A percentile compares a stretch with the other conserved stretches of the same genome.
Evolutionary conservation across 148 eudicot species (phyloP).

Genomic region (Fagopyrum tataricum): DNA sequence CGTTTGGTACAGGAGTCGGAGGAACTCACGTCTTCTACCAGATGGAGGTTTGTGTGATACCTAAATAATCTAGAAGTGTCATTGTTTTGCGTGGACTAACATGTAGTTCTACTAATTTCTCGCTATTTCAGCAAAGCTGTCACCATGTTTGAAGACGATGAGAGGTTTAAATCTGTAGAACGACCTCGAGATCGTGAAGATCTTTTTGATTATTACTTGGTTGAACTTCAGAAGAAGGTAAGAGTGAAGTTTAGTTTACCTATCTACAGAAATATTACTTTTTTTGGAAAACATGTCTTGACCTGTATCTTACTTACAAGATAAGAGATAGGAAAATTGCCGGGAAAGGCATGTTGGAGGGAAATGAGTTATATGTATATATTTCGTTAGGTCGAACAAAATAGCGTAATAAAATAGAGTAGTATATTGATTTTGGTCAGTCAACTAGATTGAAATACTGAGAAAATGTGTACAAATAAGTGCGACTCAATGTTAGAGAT

Average conservation of each 20-base stretch:
- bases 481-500: not conserved
- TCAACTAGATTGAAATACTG: not conserved
- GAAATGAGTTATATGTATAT: not conserved
- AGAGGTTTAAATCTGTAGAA: constrained; percentile 88
- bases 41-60: constrained; percentile 69
- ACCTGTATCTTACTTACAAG: not conserved
- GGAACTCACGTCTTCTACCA: constrained; percentile 76
- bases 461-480: not conserved
- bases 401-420: not conserved
- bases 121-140: constrained; percentile 66
- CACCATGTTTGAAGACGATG: constrained; percentile 84
- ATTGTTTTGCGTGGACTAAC: not conserved
- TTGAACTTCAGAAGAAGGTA: constrained; percentile 91
- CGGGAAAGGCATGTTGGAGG: not conserved
- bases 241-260: constrained; percentile 1
- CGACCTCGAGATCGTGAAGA: constrained; percentile 83
- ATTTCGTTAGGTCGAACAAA: not conserved
- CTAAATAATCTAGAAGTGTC: not conserved
- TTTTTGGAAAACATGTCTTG: not conserved
- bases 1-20: constrained; percentile 52
- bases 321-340: not conserved
- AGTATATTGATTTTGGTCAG: not conserved
- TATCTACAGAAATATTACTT: not conserved
- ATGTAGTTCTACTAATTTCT: constrained; percentile 1
- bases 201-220: constrained; percentile 73